Evolutionary conservation across 306 rosid genomes (phyloP).

Genomic region (Malus fusca): DNA sequence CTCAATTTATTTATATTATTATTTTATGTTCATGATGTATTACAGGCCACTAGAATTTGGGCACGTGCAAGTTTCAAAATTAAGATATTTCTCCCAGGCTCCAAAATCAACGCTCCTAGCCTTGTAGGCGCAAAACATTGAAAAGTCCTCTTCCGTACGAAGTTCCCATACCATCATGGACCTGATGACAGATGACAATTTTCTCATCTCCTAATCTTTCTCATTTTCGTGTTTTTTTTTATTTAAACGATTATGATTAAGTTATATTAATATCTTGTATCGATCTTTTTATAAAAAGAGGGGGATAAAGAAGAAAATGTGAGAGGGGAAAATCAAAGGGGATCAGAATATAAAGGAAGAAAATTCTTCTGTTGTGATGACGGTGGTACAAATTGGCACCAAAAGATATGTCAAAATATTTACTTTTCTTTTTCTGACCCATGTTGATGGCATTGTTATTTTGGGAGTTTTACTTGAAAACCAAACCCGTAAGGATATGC

Average conservation of each 20-base stretch:
- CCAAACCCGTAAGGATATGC: neutral
- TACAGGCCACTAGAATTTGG: neutral
- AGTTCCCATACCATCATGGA: neutral
- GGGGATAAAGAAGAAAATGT: too few species aligned
- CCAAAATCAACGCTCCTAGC: neutral
- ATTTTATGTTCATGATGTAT: neutral
- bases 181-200: too few species aligned
- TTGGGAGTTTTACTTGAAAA: neutral
- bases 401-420: neutral
- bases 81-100: neutral
- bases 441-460: neutral
- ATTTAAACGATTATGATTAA: too few species aligned
- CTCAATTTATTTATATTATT: neutral
- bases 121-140: neutral
- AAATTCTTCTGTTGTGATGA: too few species aligned
- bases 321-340: fast-evolving
- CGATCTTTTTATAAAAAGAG: too few species aligned
- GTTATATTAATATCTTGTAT: fast-evolving
- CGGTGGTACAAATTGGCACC: neutral
- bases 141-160: neutral
- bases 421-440: neutral
- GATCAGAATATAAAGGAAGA: too few species aligned
- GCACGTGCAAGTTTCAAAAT: neutral
- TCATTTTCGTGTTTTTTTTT: too few species aligned
- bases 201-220: too few species aligned